Evolutionary conservation across 2,329 filamentous ascomycete species (phyloP).

Genomic region (Thelonectria olida): DNA sequence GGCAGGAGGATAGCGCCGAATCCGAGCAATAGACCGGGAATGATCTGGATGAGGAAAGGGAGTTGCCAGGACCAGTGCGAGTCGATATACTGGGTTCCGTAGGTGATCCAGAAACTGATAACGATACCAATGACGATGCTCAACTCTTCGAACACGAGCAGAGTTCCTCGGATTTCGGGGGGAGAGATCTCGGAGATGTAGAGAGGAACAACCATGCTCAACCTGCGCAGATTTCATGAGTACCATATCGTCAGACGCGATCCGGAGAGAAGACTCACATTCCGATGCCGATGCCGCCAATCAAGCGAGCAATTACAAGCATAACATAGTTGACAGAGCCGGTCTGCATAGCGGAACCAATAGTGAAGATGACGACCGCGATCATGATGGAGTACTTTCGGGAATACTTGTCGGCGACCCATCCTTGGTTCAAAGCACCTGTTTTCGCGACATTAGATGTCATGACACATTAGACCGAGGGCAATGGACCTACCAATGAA

Average conservation of each 20-base stretch:
- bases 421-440: conserved; percentile 55
- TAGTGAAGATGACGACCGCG: conserved; percentile 46
- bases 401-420: conserved; percentile 45
- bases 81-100: conserved; percentile 39
- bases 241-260: background rate
- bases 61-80: conserved; percentile 42
- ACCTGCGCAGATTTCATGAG: conserved; percentile 1
- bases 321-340: conserved; percentile 51
- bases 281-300: conserved; percentile 56
- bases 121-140: conserved; percentile 44
- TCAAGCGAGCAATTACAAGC: conserved; percentile 52
- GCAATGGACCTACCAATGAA: conserved; percentile 47
- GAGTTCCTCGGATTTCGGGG: conserved; percentile 56
- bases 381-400: conserved; percentile 46
- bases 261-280: conserved; percentile 29
- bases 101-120: conserved; percentile 45
- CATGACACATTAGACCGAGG: background rate
- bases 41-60: conserved; percentile 42
- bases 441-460: background rate
- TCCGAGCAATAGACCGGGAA: conserved; percentile 38
- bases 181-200: conserved; percentile 59
- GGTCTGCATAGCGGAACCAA: conserved; percentile 55
- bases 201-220: conserved; percentile 50
- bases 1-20: conserved; percentile 38
- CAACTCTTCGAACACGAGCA: conserved; percentile 54